phyloP scores from a whole-genome alignment of 768 basidiomycete species.

The Tricholoma sp. region DNA sequence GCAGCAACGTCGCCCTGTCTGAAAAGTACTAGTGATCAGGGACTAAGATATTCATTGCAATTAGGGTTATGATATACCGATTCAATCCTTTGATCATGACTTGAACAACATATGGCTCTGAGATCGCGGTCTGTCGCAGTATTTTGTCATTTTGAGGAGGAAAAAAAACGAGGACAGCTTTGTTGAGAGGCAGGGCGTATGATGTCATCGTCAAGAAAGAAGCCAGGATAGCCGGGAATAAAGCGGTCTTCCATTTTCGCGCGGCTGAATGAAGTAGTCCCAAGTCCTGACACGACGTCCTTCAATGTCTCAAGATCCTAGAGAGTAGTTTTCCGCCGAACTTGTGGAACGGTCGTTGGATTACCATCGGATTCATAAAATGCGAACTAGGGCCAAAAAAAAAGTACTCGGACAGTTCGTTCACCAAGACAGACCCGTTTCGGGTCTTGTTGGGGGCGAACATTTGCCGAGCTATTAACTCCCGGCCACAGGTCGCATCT shows the following conservation, averaged over 20 bases:
- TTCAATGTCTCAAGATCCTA: background rate
- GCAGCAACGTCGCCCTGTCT: constrained; percentile 21
- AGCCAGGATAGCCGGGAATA: background rate
- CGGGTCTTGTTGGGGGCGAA: constrained; percentile 27
- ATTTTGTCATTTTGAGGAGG: constrained; percentile 13
- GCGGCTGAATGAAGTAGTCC: constrained; percentile 6
- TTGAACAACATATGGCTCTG: constrained; percentile 22
- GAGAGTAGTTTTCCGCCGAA: constrained; percentile 13
- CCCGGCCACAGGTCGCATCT: too few species aligned
- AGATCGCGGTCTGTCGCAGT: background rate
- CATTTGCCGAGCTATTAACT: too few species aligned
- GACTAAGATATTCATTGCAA: background rate
- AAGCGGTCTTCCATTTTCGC: too few species aligned
- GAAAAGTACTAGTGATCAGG: background rate
- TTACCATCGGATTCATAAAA: constrained; percentile 22
- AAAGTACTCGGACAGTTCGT: constrained; percentile 32
- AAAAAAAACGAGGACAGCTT: constrained; percentile 29
- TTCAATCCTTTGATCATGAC: constrained; percentile 25
- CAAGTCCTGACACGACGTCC: too few species aligned
- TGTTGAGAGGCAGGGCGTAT: constrained; percentile 31
- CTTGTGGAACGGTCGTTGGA: constrained; percentile 24
- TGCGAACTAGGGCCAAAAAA: constrained; percentile 19
- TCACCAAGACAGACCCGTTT: constrained; percentile 17
- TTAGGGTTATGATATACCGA: constrained; percentile 12
- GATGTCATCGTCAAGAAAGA: constrained; percentile 18